Evolutionary conservation across 164 flowering plant genomes (phyloP).

Genomic region (Liriodendron chinense): DNA sequence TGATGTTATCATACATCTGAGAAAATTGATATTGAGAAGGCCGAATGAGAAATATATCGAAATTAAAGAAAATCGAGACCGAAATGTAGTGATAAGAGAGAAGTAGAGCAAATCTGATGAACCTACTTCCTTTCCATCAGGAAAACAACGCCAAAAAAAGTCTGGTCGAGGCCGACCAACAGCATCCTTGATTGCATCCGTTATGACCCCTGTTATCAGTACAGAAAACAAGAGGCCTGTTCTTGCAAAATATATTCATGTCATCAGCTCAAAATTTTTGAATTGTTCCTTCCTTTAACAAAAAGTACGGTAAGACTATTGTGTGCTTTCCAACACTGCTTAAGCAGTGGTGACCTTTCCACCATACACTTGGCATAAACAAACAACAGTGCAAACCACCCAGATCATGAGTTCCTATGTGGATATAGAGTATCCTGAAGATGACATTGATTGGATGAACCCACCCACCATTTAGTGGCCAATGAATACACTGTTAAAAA

Average conservation of each 20-base stretch:
- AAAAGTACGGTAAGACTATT: too few species aligned
- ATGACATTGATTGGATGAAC: neutral
- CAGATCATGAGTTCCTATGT: neutral
- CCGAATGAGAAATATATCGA: neutral
- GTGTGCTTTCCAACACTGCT: too few species aligned
- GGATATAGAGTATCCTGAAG: neutral
- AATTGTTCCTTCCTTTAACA: neutral
- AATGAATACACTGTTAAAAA: neutral
- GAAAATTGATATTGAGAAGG: neutral
- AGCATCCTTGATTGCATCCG: constrained; percentile 65
- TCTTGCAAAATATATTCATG: neutral
- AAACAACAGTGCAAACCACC: neutral
- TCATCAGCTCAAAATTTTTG: neutral
- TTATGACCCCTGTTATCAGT: constrained; percentile 52
- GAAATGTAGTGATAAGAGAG: neutral
- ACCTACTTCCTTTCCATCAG: constrained; percentile 72
- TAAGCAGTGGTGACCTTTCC: neutral
- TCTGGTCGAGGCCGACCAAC: constrained; percentile 85
- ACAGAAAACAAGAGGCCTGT: constrained; percentile 65
- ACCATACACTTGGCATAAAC: neutral
- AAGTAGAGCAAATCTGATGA: neutral
- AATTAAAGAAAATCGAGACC: neutral
- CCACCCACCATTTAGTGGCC: neutral
- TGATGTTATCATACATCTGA: constrained; percentile 52
- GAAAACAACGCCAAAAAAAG: constrained; percentile 88